Percentiles rank a stretch among this genome's conserved stretches.
These are phyloP conservation scores for Aspergillus sp. DNA, from an alignment of 2,329 filamentous ascomycete species.

Conservation along the genomic window DNA sequence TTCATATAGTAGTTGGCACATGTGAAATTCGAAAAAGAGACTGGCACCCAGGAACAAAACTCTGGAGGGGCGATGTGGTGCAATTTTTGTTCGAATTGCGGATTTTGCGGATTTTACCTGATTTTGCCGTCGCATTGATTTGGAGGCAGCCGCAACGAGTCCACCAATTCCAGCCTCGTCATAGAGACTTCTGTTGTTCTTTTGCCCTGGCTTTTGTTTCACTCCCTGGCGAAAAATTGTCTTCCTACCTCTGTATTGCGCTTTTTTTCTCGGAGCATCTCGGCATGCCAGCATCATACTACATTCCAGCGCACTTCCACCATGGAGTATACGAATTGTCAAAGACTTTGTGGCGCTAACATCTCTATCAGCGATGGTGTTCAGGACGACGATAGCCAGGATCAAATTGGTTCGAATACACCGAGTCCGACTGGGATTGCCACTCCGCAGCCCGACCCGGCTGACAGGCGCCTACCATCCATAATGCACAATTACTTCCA, in stretches of 20 bases:
- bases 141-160: constrained; percentile 8
- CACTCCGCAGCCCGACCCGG: constrained; percentile 88
- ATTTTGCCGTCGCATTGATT: constrained; percentile 9
- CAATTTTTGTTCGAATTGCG: neutral
- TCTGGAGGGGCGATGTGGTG: neutral
- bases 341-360: constrained; percentile 27
- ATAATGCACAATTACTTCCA: constrained; percentile 98
- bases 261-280: neutral
- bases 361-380: constrained; percentile 23
- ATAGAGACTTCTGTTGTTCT: constrained; percentile 1
- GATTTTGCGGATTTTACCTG: neutral
- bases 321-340: neutral
- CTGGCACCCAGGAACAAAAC: neutral
- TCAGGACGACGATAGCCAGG: constrained; percentile 43
- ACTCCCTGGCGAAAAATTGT: neutral
- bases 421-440: constrained; percentile 88
- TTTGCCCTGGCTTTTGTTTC: neutral
- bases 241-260: constrained; percentile 7
- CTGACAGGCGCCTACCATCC: constrained; percentile 91
- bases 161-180: neutral
- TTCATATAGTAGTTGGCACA: neutral
- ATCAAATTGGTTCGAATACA: constrained; percentile 65
- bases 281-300: constrained; percentile 5
- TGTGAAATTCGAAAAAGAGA: neutral
- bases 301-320: constrained; percentile 8